Conservation (phyloP, 768 basidiomycete species). For the Serpula lacrymans region DNA sequence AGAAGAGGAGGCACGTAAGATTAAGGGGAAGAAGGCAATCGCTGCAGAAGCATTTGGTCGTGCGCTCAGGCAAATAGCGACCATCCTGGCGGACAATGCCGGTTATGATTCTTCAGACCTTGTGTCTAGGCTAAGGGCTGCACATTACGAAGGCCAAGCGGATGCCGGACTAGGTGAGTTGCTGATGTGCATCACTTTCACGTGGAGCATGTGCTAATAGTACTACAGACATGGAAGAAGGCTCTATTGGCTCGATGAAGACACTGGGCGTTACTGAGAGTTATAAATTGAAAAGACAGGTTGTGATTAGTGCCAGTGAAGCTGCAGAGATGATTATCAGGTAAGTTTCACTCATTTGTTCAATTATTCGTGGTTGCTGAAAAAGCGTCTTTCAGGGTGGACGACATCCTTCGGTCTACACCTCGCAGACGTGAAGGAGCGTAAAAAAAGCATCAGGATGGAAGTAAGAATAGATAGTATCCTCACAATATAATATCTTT, state of each 20-base stretch:
- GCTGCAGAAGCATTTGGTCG: constrained; percentile 90
- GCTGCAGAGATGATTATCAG: constrained; percentile 99
- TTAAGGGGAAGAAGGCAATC: constrained; percentile 93
- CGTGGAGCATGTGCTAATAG: neutral
- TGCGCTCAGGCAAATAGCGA: constrained; percentile 93
- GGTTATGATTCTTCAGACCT: constrained; percentile 98
- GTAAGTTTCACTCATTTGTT: constrained; percentile 36
- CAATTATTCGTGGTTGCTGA: constrained; percentile 1
- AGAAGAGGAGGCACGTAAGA: constrained; percentile 79
- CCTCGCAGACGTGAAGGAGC: constrained; percentile 84
- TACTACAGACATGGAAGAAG: constrained; percentile 79
- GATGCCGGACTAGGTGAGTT: constrained; percentile 86
- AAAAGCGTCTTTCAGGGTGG: constrained; percentile 53
- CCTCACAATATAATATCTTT: too few species aligned
- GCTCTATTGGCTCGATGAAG: constrained; percentile 83
- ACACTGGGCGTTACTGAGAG: constrained; percentile 90
- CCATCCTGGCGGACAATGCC: constrained; percentile 95
- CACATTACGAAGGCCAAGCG: constrained; percentile 84
- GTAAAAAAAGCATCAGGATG: constrained; percentile 31
- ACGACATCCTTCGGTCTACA: constrained; percentile 84
- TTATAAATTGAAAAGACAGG: constrained; percentile 95
- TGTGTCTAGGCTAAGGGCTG: constrained; percentile 83
- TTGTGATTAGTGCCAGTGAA: constrained; percentile 91
- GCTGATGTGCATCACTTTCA: neutral
- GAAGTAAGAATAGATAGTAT: too few species aligned